Evolutionary conservation across 2,329 filamentous ascomycete species (phyloP).

Genomic region (Calonectria hongkongensis): DNA sequence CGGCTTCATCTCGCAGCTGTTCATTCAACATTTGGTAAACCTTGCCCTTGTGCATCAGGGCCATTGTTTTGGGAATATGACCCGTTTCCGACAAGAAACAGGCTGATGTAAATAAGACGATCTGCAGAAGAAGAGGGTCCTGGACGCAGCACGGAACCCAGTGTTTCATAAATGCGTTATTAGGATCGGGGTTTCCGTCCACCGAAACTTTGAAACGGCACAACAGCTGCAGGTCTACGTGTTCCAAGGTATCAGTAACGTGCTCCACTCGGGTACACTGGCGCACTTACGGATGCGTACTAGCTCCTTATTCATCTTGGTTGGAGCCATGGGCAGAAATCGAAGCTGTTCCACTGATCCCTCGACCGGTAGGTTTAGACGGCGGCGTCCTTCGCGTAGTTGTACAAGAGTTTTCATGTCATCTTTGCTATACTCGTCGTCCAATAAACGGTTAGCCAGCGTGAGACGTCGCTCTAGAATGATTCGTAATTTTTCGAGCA

Average conservation of each 20-base stretch:
- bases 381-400: conserved; percentile 39
- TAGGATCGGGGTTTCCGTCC: conserved; percentile 67
- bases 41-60: conserved; percentile 65
- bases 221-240: conserved; percentile 68
- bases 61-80: conserved; percentile 65
- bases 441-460: conserved; percentile 55
- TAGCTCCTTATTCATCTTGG: conserved; percentile 68
- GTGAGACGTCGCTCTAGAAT: conserved; percentile 57
- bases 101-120: conserved; percentile 70
- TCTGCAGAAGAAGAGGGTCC: conserved; percentile 69
- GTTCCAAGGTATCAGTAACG: not conserved
- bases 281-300: conserved; percentile 65
- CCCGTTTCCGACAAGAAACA: conserved; percentile 71
- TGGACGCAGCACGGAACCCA: conserved; percentile 70
- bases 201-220: conserved; percentile 71
- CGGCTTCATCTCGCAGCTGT: conserved; percentile 62
- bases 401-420: conserved; percentile 33
- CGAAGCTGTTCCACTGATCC: conserved; percentile 60
- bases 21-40: conserved; percentile 69
- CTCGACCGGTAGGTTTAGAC: conserved; percentile 50
- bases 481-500: conserved; percentile 54
- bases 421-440: conserved; percentile 54
- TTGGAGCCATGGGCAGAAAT: conserved; percentile 64
- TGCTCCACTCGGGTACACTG: not conserved
- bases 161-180: conserved; percentile 67